Base-by-base conservation (phyloP, 139 green algal species). In the Gonium pectorale region DNA sequence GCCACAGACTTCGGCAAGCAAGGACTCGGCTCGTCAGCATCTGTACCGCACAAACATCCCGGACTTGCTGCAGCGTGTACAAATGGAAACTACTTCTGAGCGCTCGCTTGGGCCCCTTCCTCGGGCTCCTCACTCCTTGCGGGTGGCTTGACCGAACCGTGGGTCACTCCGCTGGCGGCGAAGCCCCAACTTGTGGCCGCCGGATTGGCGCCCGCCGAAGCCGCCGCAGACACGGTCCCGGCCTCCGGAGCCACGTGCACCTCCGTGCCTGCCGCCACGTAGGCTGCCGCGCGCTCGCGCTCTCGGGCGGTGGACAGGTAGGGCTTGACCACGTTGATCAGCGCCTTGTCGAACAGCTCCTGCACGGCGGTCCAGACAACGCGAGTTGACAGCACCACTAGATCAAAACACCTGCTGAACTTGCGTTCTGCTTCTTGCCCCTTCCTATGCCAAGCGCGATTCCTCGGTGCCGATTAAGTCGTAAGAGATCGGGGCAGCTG, bases 271-370 rank as follows among this genome's bases (percentile, higher is more conserved):
- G 41, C 77, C 5, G 77, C 60, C 54, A 21, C 43, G 41, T 83
- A 83, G n/a, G 60, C 60, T 5, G 44, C 62, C 3, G 77, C 77
- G 9, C 27, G 17, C 11, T 9, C 44, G 43, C 77, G n/a, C 43
- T 73, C 21, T 1, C 21, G 31, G 3, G 15, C 43, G 11, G 59
- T 49, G 3, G 2, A 0, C 19, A 85, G 64, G 64, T 85, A 85
- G 31, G 79, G 79, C 9, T 4, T 11, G 24, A 85, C 64, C 64
- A 85, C 79, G 0, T 41, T 31, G 43, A 31, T 67, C 26, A 85
- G 79, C 37, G 79, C 79, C 79, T 85, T 85, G 79, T 85, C 79
- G 35, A 85, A 85, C 46, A 85, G 46, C 79, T 85, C 79, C 46
- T 67, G 64, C 0, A 27, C 26, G 35, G 72, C 17, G 33, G 13